phyloP scores from a whole-genome alignment of 768 basidiomycete genomes.

The Phallus indusiatus region DNA sequence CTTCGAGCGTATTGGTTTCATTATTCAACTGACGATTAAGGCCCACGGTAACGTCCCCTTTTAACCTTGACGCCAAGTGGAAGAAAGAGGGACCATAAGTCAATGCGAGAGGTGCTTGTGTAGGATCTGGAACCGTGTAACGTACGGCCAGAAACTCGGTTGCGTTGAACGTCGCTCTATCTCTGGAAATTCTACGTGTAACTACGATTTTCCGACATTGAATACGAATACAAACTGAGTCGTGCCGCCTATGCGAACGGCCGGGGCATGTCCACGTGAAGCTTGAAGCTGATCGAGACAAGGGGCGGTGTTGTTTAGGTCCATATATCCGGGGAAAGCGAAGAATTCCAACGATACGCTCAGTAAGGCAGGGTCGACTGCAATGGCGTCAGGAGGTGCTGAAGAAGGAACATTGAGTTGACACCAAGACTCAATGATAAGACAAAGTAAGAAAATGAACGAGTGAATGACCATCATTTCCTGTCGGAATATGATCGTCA shows the following conservation, averaged over 20 bases:
- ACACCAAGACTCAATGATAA: neutral
- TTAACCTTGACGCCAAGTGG: slow-evolving; percentile 22
- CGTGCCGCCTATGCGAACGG: slow-evolving; percentile 29
- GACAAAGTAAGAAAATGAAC: neutral
- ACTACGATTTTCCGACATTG: neutral
- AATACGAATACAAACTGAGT: slow-evolving; percentile 23
- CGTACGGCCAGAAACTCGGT: slow-evolving; percentile 23
- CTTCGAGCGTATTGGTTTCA: slow-evolving; percentile 24
- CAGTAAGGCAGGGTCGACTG: slow-evolving; percentile 23
- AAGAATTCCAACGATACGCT: slow-evolving; percentile 31
- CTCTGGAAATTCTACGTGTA: slow-evolving; percentile 16
- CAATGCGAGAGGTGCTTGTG: slow-evolving; percentile 25
- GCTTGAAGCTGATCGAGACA: slow-evolving; percentile 24
- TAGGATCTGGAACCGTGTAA: slow-evolving; percentile 27
- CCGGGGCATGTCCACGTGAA: slow-evolving; percentile 24
- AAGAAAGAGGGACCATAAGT: slow-evolving; percentile 25
- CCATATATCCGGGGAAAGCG: slow-evolving; percentile 28
- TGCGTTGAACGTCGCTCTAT: slow-evolving; percentile 31
- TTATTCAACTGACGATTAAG: slow-evolving; percentile 30
- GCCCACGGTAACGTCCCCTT: slow-evolving; percentile 27
- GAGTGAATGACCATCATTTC: neutral
- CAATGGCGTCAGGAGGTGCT: slow-evolving; percentile 19
- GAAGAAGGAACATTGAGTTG: slow-evolving; percentile 17
- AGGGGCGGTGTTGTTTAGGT: slow-evolving; percentile 22
- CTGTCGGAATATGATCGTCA: neutral